These are phyloP conservation scores for Eimeria falciformis DNA, from an alignment of 169 alveolate genomes.

Conservation along the genomic window DNA sequence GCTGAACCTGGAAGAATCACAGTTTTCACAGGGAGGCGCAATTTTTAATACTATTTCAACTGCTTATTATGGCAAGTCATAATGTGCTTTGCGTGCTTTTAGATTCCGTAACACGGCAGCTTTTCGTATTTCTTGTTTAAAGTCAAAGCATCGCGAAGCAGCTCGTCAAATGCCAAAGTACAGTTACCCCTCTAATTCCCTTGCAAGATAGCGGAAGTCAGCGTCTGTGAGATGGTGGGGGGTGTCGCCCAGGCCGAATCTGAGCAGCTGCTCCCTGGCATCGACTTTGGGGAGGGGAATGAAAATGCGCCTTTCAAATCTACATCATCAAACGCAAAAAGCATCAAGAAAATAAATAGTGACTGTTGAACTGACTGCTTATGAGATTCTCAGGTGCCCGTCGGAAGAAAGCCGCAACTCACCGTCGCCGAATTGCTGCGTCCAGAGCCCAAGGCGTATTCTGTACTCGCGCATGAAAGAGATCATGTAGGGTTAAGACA, in stretches of 20 bases:
- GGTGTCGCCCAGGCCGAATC: conserved; percentile 86
- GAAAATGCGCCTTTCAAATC: conserved; percentile 97
- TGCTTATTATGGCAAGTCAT: no score
- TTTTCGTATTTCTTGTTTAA: background rate
- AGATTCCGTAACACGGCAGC: background rate
- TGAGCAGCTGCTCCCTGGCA: conserved; percentile 88
- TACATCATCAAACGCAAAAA: background rate
- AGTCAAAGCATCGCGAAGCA: background rate
- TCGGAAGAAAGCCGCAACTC: background rate
- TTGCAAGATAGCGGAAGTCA: conserved; percentile 82
- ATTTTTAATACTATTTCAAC: no score
- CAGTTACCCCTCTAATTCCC: conserved; percentile 79
- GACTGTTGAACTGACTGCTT: background rate
- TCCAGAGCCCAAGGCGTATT: conserved; percentile 99
- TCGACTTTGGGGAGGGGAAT: conserved; percentile 98
- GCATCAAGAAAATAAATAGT: background rate
- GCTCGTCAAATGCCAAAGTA: background rate
- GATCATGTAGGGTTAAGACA: no score
- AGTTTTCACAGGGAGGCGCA: no score
- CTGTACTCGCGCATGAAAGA: conserved; percentile 32
- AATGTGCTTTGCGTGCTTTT: no score
- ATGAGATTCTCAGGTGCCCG: background rate
- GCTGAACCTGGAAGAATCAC: conserved; percentile 83
- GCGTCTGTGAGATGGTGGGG: conserved; percentile 86
- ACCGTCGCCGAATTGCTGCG: conserved; percentile 98